Conservation (phyloP, 2,329 filamentous ascomycete genomes). For the Dactylellina drechsleri region DNA sequence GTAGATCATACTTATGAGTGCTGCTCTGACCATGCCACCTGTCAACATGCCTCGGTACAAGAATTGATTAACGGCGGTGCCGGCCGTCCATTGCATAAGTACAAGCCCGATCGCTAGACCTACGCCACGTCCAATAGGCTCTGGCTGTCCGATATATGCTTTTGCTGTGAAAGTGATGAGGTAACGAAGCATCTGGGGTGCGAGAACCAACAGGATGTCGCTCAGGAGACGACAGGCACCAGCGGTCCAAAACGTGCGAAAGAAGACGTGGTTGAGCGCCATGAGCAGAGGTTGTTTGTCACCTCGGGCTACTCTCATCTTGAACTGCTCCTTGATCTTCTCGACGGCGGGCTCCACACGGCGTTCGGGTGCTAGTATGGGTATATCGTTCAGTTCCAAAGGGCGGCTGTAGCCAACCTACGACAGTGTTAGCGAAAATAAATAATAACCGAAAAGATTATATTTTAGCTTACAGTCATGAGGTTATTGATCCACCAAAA, state of each 20-base stretch:
- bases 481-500: slow-evolving; percentile 99
- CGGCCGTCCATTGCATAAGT: slow-evolving; percentile 83
- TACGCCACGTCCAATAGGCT: slow-evolving; percentile 84
- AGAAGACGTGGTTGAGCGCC: slow-evolving; percentile 83
- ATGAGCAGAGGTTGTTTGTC: slow-evolving; percentile 85
- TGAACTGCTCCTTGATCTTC: slow-evolving; percentile 75
- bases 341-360: slow-evolving; percentile 85
- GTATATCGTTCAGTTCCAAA: slow-evolving; percentile 85
- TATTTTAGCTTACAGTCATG: too few relatives aligned
- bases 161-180: slow-evolving; percentile 87
- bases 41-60: slow-evolving; percentile 95
- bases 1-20: slow-evolving; percentile 89
- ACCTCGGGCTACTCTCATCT: slow-evolving; percentile 78
- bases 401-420: slow-evolving; percentile 85
- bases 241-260: slow-evolving; percentile 81
- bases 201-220: slow-evolving; percentile 84
- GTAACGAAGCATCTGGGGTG: slow-evolving; percentile 88
- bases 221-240: slow-evolving; percentile 87
- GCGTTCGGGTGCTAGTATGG: slow-evolving; percentile 84
- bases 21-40: slow-evolving; percentile 94
- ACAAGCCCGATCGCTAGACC: slow-evolving; percentile 97
- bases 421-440: slow-evolving; percentile 65
- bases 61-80: slow-evolving; percentile 91
- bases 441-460: slow-evolving; percentile 79
- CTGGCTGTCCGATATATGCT: slow-evolving; percentile 70